These are phyloP conservation scores for Didymella keratinophila DNA, from an alignment of 2,329 filamentous ascomycete genomes.

Conservation along the genomic window DNA sequence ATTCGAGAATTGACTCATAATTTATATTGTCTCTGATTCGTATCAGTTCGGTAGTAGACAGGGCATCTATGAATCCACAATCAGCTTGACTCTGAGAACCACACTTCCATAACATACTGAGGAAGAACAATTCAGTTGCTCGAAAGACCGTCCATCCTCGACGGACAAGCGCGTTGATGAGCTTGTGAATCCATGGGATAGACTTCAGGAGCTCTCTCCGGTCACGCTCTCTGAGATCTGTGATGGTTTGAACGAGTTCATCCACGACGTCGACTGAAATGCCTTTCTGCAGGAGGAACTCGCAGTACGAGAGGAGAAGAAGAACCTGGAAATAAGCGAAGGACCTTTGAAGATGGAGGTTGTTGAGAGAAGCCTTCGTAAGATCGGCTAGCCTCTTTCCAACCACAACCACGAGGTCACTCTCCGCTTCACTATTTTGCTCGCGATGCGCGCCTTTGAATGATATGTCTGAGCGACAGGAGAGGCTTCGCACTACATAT, in stretches of 20 bases:
- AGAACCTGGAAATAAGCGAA: not conserved
- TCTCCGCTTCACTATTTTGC: not conserved
- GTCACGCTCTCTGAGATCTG: not conserved
- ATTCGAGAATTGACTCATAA: not conserved
- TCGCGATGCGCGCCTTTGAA: not conserved
- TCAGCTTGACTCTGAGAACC: not conserved
- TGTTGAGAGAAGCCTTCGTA: not conserved
- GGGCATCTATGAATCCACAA: not conserved
- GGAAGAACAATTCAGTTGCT: not conserved
- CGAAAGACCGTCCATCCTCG: not conserved
- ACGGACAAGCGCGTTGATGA: not conserved
- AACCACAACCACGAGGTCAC: not conserved
- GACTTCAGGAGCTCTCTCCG: not conserved
- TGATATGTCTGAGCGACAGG: not conserved
- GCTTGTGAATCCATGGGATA: not conserved
- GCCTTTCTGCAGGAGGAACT: not conserved
- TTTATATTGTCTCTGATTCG: not conserved
- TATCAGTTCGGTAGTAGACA: not conserved
- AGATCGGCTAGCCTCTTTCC: not conserved
- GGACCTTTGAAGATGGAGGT: not conserved
- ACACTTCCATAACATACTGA: not conserved
- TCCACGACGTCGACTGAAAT: not conserved
- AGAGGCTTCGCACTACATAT: not conserved
- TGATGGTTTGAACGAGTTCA: not conserved
- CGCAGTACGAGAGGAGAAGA: not conserved